Conservation (phyloP, 73 alveolate species). For the Symbiodinium natans region DNA sequence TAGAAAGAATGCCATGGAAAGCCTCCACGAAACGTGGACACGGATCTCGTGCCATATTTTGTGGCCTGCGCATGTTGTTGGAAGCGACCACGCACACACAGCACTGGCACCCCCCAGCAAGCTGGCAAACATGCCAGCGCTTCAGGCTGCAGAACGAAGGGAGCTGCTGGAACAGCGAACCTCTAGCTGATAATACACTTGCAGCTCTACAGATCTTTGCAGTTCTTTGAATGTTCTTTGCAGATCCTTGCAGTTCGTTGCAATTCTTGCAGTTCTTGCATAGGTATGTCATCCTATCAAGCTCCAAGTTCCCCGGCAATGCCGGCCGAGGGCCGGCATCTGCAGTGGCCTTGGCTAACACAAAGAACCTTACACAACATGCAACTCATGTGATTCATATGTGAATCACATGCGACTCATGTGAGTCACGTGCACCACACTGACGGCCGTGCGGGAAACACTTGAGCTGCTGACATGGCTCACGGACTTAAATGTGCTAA, state of each 20-base stretch:
- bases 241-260: not conserved
- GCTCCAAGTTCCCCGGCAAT: not conserved
- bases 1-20: not conserved
- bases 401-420: too few species aligned
- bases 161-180: not conserved
- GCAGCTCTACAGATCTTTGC: too few species aligned
- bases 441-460: too few species aligned
- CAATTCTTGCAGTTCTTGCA: not conserved
- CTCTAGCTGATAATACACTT: not conserved
- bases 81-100: not conserved
- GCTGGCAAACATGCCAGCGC: not conserved
- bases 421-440: too few species aligned
- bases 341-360: too few species aligned
- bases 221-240: not conserved
- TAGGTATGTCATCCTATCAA: too few species aligned
- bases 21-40: conserved; percentile 1
- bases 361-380: too few species aligned
- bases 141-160: not conserved
- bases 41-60: not conserved
- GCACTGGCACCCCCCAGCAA: not conserved
- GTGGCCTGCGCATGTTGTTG: not conserved
- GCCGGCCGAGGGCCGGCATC: too few species aligned
- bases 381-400: too few species aligned
- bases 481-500: too few species aligned
- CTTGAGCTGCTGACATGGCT: too few species aligned